Evolutionary conservation across 1,284 basidiomycete genomes (phyloP), one percentile per base, ranked within the genome.

Genomic region (Naganishia sp.): DNA sequence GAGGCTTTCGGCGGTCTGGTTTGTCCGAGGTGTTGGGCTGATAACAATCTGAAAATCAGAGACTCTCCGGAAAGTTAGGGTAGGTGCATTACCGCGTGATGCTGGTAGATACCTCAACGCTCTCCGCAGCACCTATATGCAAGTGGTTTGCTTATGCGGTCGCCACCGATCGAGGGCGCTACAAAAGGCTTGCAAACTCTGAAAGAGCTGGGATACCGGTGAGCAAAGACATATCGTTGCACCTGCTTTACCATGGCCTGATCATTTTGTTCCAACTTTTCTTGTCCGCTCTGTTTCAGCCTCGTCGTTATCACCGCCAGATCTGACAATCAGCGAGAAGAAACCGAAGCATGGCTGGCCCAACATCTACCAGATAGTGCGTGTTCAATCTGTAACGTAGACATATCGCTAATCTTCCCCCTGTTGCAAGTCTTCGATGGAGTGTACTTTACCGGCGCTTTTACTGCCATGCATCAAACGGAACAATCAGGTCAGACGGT

Each of bases 391-490:
- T 87, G 90, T 68, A 85, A 88, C 49, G 13, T 1, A 53, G 2
- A 15, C 73, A 2, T 33, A 16, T 31, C 7, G 3, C 18, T 25
- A 36, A 21, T 44, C 42, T n/a, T 7, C 53, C 21, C 9, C 33
- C 21, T 13, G 39, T 45, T 31, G 10, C n/a, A 70, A 86, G 75
- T 87, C 42, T 88, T 90, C 69, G 85, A 88, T 49, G 84, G 83
- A 63, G 82, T 90, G 23, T 84, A 90, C 70, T 91, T 88, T 76
- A 90, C 87, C 0, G 89, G 88, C 1, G 87, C 89, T 72, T 90
- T 90, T 69, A 73, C 76, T 55, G 73, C 77, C 64, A 73, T 80
- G 49, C 74, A 76, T 23, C 71, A 75, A 0, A 75, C 73, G 1
- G 65, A 46, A 21, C 25, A 59, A 48, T 28, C 52, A 42, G 60